phyloP scores from a whole-genome alignment of 2,329 filamentous ascomycete species.

The Teratosphaeria epicoccoides region DNA sequence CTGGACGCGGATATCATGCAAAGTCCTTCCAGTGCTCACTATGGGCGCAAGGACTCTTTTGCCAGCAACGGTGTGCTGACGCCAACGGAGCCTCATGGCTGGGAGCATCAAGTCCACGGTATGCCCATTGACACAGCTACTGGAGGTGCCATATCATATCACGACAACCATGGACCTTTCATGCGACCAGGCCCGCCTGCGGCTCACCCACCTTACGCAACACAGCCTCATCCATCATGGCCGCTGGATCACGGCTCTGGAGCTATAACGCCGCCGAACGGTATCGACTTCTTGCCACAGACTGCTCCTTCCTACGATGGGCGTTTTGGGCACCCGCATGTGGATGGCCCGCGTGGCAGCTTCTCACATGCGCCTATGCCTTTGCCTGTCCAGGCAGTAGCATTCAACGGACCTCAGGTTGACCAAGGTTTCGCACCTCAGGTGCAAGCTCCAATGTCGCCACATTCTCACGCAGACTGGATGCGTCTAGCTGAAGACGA shows the following conservation, averaged over 20 bases:
- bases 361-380: conserved; percentile 31
- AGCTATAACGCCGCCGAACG: conserved; percentile 63
- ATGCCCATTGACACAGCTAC: conserved; percentile 13
- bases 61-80: conserved; percentile 24
- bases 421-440: conserved; percentile 39
- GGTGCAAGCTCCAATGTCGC: conserved; percentile 49
- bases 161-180: conserved; percentile 17
- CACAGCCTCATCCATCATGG: conserved; percentile 44
- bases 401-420: conserved; percentile 28
- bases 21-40: conserved; percentile 15
- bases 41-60: conserved; percentile 24
- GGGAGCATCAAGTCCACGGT: conserved; percentile 21
- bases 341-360: conserved; percentile 26
- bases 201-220: conserved; percentile 54
- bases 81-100: conserved; percentile 19
- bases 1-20: conserved; percentile 25
- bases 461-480: conserved; percentile 51
- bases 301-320: conserved; percentile 34
- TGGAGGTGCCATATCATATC: conserved; percentile 11
- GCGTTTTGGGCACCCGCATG: conserved; percentile 14
- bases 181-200: conserved; percentile 29
- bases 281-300: conserved; percentile 50
- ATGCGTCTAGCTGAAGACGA: conserved; percentile 41
- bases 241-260: conserved; percentile 53
- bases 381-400: conserved; percentile 30